Conservation (phyloP, 2,329 filamentous ascomycete genomes). For the Apiospora saccharicola region DNA sequence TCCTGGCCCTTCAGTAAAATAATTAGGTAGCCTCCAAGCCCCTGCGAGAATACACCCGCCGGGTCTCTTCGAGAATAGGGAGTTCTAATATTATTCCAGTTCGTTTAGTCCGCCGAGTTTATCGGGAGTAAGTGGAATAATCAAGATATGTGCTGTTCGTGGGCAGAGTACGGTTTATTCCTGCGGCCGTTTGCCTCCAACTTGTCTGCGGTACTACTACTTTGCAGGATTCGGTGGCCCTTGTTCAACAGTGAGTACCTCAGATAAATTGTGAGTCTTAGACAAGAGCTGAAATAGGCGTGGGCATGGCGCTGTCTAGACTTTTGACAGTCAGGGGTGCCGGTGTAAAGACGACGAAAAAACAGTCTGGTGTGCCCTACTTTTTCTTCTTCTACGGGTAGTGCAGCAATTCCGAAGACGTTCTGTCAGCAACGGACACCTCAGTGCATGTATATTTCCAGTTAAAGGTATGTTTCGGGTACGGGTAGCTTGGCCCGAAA, state of each 20-base stretch:
- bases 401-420: neutral
- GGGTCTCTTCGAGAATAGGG: too few relatives aligned
- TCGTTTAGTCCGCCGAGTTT: too few relatives aligned
- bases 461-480: neutral
- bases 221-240: neutral
- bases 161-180: too few relatives aligned
- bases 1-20: too few relatives aligned
- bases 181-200: too few relatives aligned
- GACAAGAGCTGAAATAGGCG: conserved; percentile 15
- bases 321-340: conserved; percentile 15
- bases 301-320: conserved; percentile 17
- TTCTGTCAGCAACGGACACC: neutral
- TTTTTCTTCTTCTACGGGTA: neutral
- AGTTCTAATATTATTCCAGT: too few relatives aligned
- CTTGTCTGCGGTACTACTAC: neutral
- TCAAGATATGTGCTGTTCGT: too few relatives aligned
- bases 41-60: too few relatives aligned
- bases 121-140: too few relatives aligned
- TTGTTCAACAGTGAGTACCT: neutral
- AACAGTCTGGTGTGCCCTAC: neutral
- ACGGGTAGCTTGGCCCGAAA: conserved; percentile 3
- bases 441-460: too few relatives aligned
- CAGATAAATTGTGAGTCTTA: neutral
- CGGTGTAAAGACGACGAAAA: neutral
- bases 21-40: too few relatives aligned